Evolutionary conservation across 441 rosid genomes (phyloP).

Genomic region (Theobroma grandiflorum): DNA sequence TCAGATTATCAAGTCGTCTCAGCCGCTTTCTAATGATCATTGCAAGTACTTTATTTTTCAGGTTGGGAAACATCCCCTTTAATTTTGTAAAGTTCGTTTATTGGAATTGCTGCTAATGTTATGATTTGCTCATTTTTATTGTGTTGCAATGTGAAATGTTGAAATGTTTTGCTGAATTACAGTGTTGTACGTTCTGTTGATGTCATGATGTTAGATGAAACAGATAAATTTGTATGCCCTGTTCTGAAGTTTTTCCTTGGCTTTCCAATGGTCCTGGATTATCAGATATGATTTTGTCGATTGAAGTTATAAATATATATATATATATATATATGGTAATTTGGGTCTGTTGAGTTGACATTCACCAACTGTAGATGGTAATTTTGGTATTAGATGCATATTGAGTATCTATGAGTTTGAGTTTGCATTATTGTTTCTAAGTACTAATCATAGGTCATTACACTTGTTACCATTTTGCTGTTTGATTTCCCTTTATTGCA

Average conservation of each 20-base stretch:
- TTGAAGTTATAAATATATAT: not conserved
- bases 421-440: not conserved
- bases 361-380: slow-evolving; percentile 9
- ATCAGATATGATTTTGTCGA: not conserved
- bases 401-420: not conserved
- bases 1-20: slow-evolving; percentile 74
- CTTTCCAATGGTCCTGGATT: not conserved
- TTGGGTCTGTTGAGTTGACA: not conserved
- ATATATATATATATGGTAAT: not conserved
- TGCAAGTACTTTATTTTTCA: slow-evolving; percentile 79
- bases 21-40: slow-evolving; percentile 68
- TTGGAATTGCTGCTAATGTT: not conserved
- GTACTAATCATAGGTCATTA: not conserved
- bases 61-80: slow-evolving; percentile 40
- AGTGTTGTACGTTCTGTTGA: not conserved
- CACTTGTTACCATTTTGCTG: not conserved
- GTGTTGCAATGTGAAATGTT: not conserved
- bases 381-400: not conserved
- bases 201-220: not conserved
- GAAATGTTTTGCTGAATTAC: not conserved
- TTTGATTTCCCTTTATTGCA: not conserved
- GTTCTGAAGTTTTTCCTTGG: not conserved
- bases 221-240: not conserved
- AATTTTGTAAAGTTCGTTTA: not conserved
- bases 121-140: not conserved